Base-by-base conservation (phyloP, 2,329 filamentous ascomycete genomes). In the Aspergillus oerlinghausenensis region DNA sequence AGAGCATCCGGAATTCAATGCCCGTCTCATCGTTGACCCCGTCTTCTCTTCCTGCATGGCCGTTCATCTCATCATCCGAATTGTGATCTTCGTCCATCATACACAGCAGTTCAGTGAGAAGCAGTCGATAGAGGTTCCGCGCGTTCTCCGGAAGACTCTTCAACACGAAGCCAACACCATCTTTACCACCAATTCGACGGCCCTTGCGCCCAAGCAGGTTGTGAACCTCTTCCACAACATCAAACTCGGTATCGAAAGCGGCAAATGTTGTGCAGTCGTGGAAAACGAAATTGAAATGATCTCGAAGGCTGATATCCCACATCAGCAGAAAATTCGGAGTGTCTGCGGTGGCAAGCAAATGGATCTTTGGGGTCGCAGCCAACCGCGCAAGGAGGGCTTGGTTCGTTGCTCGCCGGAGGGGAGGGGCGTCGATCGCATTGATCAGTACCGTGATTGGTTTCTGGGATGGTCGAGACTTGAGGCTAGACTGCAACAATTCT, bases 231-330 rank as follows among this genome's bases (percentile, higher is more conserved):
- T 97, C 92, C 3, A 97, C 91, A 1, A 90, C 86, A 67, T 96
- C 90, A 7, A 91, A 77, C 71, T 96, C 92, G 3, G 82, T 81
- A 10, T 82, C 79, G 65, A 89, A 90, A 0, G 90, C 82, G 0
- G 84, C 80, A 69, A 96, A 97, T 0, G 94, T 97, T 1, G 94
- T 97, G 67, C 88, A 88, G 76, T 99, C 92, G 76, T 99, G 94
- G 74, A 95, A 97, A 28, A 91, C 79, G 64, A 97, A 92, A 71
- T 89, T 89, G 74, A 92, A 90, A 28, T 89, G 84, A 17, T 90
- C 88, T 49, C 89, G 88, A n/a, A 92, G 81, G 54, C 87, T 87
- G 53, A 90, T 87, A 74, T 97, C 92, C 92, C 93, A 99, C 51
- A 97, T 82, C 1, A 97, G 76, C 0, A 90, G 79, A 68, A 96